Base-by-base conservation (phyloP, 179 eudicot genomes). In the Amaranthus tricolor region DNA sequence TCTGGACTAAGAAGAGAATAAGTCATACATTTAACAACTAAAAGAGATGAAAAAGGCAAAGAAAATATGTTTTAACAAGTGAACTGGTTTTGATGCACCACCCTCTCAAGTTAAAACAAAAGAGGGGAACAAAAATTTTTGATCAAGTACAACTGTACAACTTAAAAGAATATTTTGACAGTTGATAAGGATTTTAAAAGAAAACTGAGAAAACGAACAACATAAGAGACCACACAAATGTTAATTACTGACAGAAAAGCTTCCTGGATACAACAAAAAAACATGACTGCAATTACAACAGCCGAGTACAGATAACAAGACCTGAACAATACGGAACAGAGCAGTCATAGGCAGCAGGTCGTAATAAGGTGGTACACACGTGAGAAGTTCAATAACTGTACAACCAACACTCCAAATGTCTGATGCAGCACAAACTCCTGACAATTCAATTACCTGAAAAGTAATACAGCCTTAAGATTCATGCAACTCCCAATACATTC, bases 341-440 rank as follows among this genome's bases (percentile, higher is more conserved):
- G 99, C 99, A 65, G 99, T 97, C 99, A 96, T 96, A 70, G 99
- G 98, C 83, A 91, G 99, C 78, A 96, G 96, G 79, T 96, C 99
- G 78, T 85, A 96, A 83, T 96, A 96, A 12, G 99, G 99, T 68
- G 99, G 99, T 63, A 93, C 88, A 76, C 99, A 96, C 7, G 99
- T 96, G 62, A 96, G 94, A 77, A 96, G 99, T 79, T 96, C 99
- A 77, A 96, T 96, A 68, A 96, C 99, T 59, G 99, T 96, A 85
- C 99, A 96, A 66, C 99, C 99, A 56, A 96, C 99, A 89, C 99
- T 96, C 99, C 99, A 96, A 69, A 96, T 91, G 77, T 96, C 99
- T 63, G 99, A 96, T 74, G 97, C 98, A 78, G 99, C 97, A 84
- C 98, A 96, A 84, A 96, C 99, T 71, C 99, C 99, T 2, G 99